These are phyloP conservation scores for Amanita pseudoporphyria DNA, from an alignment of 768 basidiomycete species.

Conservation along the genomic window DNA sequence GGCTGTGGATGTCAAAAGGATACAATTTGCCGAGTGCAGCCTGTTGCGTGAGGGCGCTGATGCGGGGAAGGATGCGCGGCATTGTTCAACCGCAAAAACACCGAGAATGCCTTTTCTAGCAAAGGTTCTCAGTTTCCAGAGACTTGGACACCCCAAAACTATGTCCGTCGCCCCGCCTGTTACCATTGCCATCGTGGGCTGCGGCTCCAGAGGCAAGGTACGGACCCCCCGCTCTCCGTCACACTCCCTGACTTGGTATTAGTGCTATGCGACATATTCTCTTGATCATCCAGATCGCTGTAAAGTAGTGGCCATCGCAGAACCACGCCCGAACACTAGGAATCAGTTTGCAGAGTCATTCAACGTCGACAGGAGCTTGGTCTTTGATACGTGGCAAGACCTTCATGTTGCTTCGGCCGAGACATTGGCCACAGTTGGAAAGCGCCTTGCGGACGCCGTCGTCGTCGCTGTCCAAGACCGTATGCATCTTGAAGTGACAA, in stretches of 20 bases:
- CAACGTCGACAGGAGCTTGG: slow-evolving; percentile 54
- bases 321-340: slow-evolving; percentile 64
- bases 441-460: slow-evolving; percentile 74
- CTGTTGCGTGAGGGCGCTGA: slow-evolving; percentile 33
- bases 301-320: slow-evolving; percentile 79
- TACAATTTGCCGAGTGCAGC: slow-evolving; percentile 14
- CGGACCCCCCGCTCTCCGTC: neutral
- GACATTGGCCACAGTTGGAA: slow-evolving; percentile 51
- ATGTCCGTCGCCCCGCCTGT: slow-evolving; percentile 27
- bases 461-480: slow-evolving; percentile 74
- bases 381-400: slow-evolving; percentile 65
- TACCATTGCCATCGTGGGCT: slow-evolving; percentile 72
- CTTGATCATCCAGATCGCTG: slow-evolving; percentile 48
- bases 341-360: slow-evolving; percentile 46
- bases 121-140: slow-evolving; percentile 6
- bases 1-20: slow-evolving; percentile 14
- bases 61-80: slow-evolving; percentile 66
- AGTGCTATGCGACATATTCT: slow-evolving; percentile 63
- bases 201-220: slow-evolving; percentile 77
- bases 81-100: slow-evolving; percentile 21
- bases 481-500: slow-evolving; percentile 65
- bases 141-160: neutral
- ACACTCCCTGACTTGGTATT: neutral
- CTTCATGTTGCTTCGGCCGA: slow-evolving; percentile 60
- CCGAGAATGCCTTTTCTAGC: neutral